phyloP scores from a whole-genome alignment of 2,329 filamentous ascomycete genomes.

The Alternaria sp. region DNA sequence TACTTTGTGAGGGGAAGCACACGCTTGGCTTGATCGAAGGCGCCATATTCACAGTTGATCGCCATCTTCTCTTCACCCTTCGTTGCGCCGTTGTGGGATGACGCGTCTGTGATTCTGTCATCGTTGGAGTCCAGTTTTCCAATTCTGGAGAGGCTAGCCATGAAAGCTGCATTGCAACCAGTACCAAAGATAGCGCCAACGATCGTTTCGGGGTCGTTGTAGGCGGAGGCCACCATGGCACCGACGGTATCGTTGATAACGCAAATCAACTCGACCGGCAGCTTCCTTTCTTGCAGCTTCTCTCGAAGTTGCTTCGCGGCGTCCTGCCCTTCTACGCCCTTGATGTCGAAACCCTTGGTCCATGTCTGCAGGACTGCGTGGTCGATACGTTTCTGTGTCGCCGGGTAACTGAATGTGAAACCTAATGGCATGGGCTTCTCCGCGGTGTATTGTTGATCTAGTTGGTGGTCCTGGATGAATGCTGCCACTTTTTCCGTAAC shows the following conservation, averaged over 20 bases:
- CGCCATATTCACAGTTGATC: constrained; percentile 98
- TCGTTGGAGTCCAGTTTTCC: constrained; percentile 67
- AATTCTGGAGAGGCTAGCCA: constrained; percentile 82
- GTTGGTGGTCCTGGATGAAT: constrained; percentile 86
- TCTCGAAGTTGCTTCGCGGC: constrained; percentile 87
- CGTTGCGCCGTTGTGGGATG: neutral
- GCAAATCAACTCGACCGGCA: constrained; percentile 83
- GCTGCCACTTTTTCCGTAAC: constrained; percentile 91
- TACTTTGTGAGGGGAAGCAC: constrained; percentile 83
- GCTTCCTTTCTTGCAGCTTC: constrained; percentile 73
- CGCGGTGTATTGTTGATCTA: constrained; percentile 64
- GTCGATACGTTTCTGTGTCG: constrained; percentile 91
- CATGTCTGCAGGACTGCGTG: constrained; percentile 91
- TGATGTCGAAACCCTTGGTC: constrained; percentile 97
- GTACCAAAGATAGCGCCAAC: constrained; percentile 95
- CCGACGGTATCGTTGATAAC: constrained; percentile 94
- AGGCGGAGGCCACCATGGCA: constrained; percentile 87
- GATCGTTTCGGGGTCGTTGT: constrained; percentile 83
- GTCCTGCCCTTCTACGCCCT: constrained; percentile 87
- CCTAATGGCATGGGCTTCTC: constrained; percentile 77
- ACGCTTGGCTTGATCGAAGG: constrained; percentile 92
- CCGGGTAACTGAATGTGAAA: constrained; percentile 96
- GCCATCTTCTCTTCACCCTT: constrained; percentile 64
- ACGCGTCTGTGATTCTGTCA: neutral
- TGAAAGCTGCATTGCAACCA: constrained; percentile 92